A percentile compares a stretch with the other conserved stretches of the same genome.
Evolutionary conservation across 2,329 filamentous ascomycete genomes (phyloP).

Genomic region (Allantophomopsis lycopodina): DNA sequence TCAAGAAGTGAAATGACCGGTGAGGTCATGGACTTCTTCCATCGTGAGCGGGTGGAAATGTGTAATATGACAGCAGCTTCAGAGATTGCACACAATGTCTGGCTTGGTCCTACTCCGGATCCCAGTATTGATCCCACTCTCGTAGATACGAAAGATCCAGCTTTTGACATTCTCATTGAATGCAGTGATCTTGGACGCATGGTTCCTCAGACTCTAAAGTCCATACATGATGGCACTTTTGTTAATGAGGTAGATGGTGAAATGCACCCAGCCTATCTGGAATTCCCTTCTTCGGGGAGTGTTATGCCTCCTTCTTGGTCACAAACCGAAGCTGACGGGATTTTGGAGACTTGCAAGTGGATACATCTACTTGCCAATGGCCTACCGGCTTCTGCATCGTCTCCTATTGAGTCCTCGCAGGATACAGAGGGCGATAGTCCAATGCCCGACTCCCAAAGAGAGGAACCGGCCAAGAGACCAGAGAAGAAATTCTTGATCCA

Average conservation of each 20-base stretch:
- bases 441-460: conserved; percentile 24
- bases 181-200: conserved; percentile 75
- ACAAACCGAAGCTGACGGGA: conserved; percentile 67
- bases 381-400: background rate
- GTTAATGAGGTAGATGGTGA: background rate
- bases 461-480: conserved; percentile 21
- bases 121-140: conserved; percentile 26
- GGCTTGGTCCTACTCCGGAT: conserved; percentile 78
- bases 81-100: conserved; percentile 82
- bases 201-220: conserved; percentile 50
- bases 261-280: conserved; percentile 33
- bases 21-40: conserved; percentile 74
- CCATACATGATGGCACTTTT: conserved; percentile 37
- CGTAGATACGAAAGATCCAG: conserved; percentile 37
- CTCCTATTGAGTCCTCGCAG: conserved; percentile 7
- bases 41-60: conserved; percentile 86
- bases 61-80: conserved; percentile 81
- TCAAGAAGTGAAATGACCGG: conserved; percentile 59
- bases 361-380: conserved; percentile 74
- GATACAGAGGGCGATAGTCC: conserved; percentile 39
- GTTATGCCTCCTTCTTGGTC: conserved; percentile 77
- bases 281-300: conserved; percentile 92
- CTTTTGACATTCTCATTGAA: conserved; percentile 78
- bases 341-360: conserved; percentile 81
- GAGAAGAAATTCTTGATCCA: conserved; percentile 68